phyloP scores from a whole-genome alignment of 129 eudicot species.

The Pulicaria dysenterica region DNA sequence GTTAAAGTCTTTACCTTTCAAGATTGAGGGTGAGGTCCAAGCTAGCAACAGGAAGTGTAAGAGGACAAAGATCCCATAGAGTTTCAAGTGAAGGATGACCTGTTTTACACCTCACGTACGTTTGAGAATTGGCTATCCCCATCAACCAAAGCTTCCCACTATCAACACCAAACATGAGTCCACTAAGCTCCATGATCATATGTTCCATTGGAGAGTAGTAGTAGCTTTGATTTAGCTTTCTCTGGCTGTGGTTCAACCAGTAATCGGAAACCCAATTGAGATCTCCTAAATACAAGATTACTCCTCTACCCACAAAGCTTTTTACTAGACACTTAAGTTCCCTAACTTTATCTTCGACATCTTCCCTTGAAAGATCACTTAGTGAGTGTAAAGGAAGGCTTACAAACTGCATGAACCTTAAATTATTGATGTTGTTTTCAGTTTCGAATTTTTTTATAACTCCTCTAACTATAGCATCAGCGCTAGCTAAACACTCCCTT shows the following conservation, averaged over 20 bases:
- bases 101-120: slow-evolving; percentile 65
- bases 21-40: slow-evolving; percentile 80
- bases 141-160: slow-evolving; percentile 71
- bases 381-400: slow-evolving; percentile 72
- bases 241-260: slow-evolving; percentile 62
- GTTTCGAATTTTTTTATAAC: slow-evolving; percentile 68
- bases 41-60: slow-evolving; percentile 61
- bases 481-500: slow-evolving; percentile 63
- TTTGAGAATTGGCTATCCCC: slow-evolving; percentile 71
- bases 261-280: slow-evolving; percentile 85
- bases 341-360: slow-evolving; percentile 60
- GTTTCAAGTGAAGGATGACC: slow-evolving; percentile 80
- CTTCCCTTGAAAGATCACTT: slow-evolving; percentile 58
- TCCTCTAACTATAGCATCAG: slow-evolving; percentile 65
- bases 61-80: slow-evolving; percentile 83
- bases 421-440: slow-evolving; percentile 57
- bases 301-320: slow-evolving; percentile 65
- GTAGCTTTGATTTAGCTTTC: slow-evolving; percentile 42
- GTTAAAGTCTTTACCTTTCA: slow-evolving; percentile 50
- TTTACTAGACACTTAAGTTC: slow-evolving; percentile 76
- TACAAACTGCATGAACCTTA: slow-evolving; percentile 69
- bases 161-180: slow-evolving; percentile 59
- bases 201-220: slow-evolving; percentile 73
- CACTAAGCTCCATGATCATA: slow-evolving; percentile 81
- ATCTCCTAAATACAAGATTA: slow-evolving; percentile 81